These are phyloP conservation scores for Lasiosphaeria hispida DNA, from an alignment of 495 filamentous ascomycete genomes.

Conservation along the genomic window DNA sequence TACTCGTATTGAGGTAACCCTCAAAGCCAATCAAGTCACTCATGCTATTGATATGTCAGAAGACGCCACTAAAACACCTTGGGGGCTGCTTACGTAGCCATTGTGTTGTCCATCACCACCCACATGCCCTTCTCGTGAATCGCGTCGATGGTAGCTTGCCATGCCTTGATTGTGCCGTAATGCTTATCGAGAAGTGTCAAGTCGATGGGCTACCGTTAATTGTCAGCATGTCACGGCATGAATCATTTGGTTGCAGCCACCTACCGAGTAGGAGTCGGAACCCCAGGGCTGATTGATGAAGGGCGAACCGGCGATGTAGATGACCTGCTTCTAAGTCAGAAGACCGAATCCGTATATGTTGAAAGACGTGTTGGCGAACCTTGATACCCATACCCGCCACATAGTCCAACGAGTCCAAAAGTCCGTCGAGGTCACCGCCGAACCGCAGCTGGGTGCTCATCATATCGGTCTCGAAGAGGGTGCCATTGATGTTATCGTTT, in stretches of 20 bases:
- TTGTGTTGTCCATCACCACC: slow-evolving; percentile 69
- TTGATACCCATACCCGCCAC: slow-evolving; percentile 74
- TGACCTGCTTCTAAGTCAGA: slow-evolving; percentile 42
- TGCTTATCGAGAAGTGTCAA: slow-evolving; percentile 70
- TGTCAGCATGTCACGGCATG: neutral
- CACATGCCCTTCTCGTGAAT: slow-evolving; percentile 68
- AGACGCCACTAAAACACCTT: neutral
- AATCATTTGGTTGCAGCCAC: slow-evolving; percentile 1
- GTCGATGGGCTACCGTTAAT: slow-evolving; percentile 52
- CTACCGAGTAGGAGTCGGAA: slow-evolving; percentile 58
- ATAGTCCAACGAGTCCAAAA: slow-evolving; percentile 69
- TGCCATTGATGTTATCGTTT: slow-evolving; percentile 71
- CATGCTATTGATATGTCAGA: slow-evolving; percentile 42
- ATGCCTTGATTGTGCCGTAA: slow-evolving; percentile 60
- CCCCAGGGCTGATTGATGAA: slow-evolving; percentile 74
- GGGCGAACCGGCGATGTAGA: slow-evolving; percentile 68
- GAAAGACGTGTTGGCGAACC: slow-evolving; percentile 12
- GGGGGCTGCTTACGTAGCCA: slow-evolving; percentile 50
- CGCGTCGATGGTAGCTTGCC: slow-evolving; percentile 62
- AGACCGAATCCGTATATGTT: neutral
- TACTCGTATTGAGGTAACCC: slow-evolving; percentile 51
- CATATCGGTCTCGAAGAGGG: slow-evolving; percentile 66
- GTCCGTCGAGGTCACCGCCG: slow-evolving; percentile 65
- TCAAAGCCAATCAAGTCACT: slow-evolving; percentile 65
- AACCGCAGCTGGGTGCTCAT: slow-evolving; percentile 70